Evolutionary conservation across 352 stramenopile species (phyloP), one percentile per base, ranked within the genome.

Genomic region (Aphanomyces invadans): DNA sequence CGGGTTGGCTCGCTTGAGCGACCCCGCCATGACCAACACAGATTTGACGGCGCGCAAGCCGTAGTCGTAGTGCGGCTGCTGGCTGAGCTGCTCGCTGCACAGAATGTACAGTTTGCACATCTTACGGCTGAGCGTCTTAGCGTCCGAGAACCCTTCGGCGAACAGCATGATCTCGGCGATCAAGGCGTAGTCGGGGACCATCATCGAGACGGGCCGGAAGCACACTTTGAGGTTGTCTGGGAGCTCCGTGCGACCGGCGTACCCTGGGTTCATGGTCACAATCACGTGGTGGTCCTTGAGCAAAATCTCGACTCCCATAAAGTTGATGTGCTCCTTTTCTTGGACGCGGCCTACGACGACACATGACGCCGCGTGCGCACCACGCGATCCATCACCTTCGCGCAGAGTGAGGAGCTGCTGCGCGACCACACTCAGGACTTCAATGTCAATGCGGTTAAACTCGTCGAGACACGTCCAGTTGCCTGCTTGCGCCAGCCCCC

Each of bases 111-210:
- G 97, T 74, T 74, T 96, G 87, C 96, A 97, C 72, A 98, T 97
- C 69, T 98, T 98, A 19, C 95, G 86, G 12, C 95, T 96, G 15
- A 98, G 74, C n/a, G 87, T 88, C 12, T 92, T 81, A 9, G 93
- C 95, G 42, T 96, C 93, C 28, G 89, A 89, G 68, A 98, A 98
- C 4, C 95, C 95, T 69, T 98, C 95, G 1, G 90, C 87, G 64
- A 98, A 98, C 5, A 98, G 77, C 90, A 98, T 98, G 68, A 98
- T 98, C 73, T 98, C 95, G 38, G 93, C 90, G 67, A 98, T 98
- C 21, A 98, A 66, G 15, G 87, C 84, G 62, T 97, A 98, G 70
- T 98, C 92, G 0, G 92, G 92, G 17, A 98, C 92, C 91, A 98
- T 98, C 95, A 98, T 98, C 19, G 95, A 95, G 60, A 95, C 96